Conservation (phyloP, 148 eudicot genomes). For the Nepenthes gracilis region DNA sequence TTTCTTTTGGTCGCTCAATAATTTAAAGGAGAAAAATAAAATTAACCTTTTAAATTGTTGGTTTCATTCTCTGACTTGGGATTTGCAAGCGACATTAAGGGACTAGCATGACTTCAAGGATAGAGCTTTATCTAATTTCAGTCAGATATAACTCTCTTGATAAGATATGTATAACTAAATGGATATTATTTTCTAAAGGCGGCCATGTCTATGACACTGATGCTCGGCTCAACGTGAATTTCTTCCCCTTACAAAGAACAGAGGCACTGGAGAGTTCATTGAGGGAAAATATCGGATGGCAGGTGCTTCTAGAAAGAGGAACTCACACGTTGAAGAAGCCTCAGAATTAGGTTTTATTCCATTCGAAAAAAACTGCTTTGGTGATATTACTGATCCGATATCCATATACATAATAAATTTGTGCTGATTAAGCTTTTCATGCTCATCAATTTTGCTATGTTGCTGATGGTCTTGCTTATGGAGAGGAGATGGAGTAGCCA, state of each 20-base stretch:
- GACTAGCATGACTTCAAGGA: too few relatives aligned
- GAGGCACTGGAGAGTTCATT: slow-evolving; percentile 58
- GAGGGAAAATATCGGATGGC: slow-evolving; percentile 70
- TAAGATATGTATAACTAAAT: neutral
- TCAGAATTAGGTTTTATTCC: slow-evolving; percentile 64
- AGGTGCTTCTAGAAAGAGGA: slow-evolving; percentile 72
- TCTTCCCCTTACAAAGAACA: slow-evolving; percentile 38
- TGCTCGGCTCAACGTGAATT: neutral
- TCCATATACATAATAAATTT: neutral
- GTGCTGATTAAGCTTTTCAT: slow-evolving; percentile 2
- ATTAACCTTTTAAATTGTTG: too few relatives aligned
- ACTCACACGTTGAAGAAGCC: slow-evolving; percentile 75
- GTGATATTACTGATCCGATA: too few relatives aligned
- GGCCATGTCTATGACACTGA: neutral
- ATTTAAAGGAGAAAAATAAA: too few relatives aligned
- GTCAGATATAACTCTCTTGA: neutral
- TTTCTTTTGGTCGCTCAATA: too few relatives aligned
- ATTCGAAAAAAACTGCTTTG: neutral
- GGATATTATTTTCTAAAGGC: neutral
- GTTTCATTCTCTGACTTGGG: too few relatives aligned
- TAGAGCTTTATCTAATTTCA: neutral
- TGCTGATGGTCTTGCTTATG: slow-evolving; percentile 70
- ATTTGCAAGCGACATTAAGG: too few relatives aligned
- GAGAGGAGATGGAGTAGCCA: slow-evolving; percentile 56
- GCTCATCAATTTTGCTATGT: slow-evolving; percentile 65